Evolutionary conservation across 495 filamentous ascomycete species (phyloP), one percentile per base, ranked within the genome.

Genomic region (Xylaria longipes): DNA sequence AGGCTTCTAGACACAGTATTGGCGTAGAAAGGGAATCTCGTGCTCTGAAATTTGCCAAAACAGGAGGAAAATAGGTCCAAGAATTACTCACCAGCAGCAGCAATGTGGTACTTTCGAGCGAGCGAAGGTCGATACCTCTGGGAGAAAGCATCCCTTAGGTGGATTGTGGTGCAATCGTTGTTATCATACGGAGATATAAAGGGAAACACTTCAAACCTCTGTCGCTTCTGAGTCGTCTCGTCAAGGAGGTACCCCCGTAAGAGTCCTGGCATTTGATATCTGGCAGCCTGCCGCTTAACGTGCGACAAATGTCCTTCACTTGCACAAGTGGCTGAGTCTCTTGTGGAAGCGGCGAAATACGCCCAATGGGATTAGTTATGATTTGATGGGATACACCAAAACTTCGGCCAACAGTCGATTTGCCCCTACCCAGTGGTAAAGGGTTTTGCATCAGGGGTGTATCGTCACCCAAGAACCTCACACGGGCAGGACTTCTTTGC

Each of bases 61-160:
- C 14, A 20, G 6, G 43, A 20, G 20, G 15, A 5, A 3, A 45
- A 17, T 45, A 1, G 43, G 6, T 46, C 17, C 5, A 5, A 20
- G 17, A 46, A 20, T 46, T n/a, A 5, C 43, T 46, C 20, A 50
- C 46, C n/a, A n/a, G 48, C 43, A n/a, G 65, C 65, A 6, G 65
- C 33, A 43, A 67, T 67, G 65, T 57, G 65, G 22, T 67, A 56
- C 35, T 67, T 67, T 54, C 35, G 65, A 67, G 65, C 65, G 4
- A 67, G 48, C 11, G 65, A 67, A 35, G 50, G 65, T 20, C 65
- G 65, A 56, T 29, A 7, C 48, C 0, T 43, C 15, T 67, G 65
- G 22, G 65, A 67, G 48, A 67, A 67, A 27, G 25, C 31, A 25
- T 57, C 65, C 50, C 33, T 37, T 9, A 67, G 65, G 35, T 67